Evolutionary conservation across 306 rosid species (phyloP).

Genomic region (Neltuma alba): DNA sequence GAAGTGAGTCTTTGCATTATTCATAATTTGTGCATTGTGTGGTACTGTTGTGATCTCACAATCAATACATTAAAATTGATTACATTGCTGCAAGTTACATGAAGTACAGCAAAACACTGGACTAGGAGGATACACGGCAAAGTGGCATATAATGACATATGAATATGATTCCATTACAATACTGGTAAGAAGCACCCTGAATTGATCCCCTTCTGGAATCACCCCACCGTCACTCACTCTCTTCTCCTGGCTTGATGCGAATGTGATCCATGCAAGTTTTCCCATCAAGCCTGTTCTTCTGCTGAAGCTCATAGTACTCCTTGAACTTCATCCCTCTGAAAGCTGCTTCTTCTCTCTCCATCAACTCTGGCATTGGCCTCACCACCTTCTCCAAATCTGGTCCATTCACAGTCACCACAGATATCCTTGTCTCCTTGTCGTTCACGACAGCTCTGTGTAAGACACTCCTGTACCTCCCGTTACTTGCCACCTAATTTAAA

Average conservation of each 20-base stretch:
- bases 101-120: no score
- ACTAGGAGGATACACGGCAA: no score
- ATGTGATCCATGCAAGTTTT: conserved; percentile 1
- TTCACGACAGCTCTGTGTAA: conserved; percentile 52
- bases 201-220: not conserved
- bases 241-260: conserved; percentile 6
- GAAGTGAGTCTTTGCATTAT: no score
- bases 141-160: no score
- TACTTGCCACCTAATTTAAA: conserved; percentile 45
- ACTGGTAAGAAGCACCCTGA: not conserved
- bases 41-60: no score
- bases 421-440: conserved; percentile 54
- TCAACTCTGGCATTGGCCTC: conserved; percentile 47
- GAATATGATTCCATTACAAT: not conserved
- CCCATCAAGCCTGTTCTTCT: conserved; percentile 10
- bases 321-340: conserved; percentile 10
- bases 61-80: no score
- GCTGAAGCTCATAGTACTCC: conserved; percentile 1
- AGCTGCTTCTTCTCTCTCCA: conserved; percentile 28
- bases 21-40: no score
- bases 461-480: conserved; percentile 59
- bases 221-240: not conserved
- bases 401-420: conserved; percentile 47
- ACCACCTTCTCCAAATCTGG: conserved; percentile 55
- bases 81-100: no score